Evolutionary conservation across 768 basidiomycete genomes (phyloP), one percentile per base, ranked within the genome.

Genomic region (Dioszegia aurantiaca): DNA sequence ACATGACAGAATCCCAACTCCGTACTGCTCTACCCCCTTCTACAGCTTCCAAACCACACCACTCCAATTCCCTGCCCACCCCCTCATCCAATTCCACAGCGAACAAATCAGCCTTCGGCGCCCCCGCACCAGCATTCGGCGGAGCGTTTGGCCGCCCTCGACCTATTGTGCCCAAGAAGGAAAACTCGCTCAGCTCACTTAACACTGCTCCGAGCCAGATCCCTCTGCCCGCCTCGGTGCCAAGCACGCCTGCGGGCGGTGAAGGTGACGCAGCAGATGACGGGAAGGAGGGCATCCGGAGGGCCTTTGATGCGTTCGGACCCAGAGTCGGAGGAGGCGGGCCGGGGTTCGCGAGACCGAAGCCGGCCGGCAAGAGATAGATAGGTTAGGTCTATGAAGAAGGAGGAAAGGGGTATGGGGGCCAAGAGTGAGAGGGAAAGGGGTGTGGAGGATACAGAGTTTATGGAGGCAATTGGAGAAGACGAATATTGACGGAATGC

Each of bases 1-100:
- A 93, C 67, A 63, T 95, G 14, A 81, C 85, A 36, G 86, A 85
- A 65, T 76, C 77, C 0, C 86, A 81, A 67, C 74, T 95, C 54
- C 81, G 78, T 56, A 73, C 80, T 11, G 85, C 87, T 64, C 79
- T 93, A 21, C 61, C 66, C n/a, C n/a, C n/a, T 9, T 51, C 62
- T 23, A 33, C 19, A 12, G n/a, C n/a, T n/a, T 37, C 39, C 46
- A 70, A 64, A 42, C 63, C 67, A 11, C 47, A 55, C 11, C 68
- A 70, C 55, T 67, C 68, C 11, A 67, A 67, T 16, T 68, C 70
- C 1, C 60, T 68, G 1, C 62, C 70, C 17, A 65, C 64, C 1
- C 62, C 62, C 19, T 45, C 37, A 8, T 40, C 64, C 28, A 28
- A 33, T 28, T 60, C 55, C 43, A 53, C 46, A 28, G 39, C 56